These are phyloP conservation scores for Rhizopus arrhizus DNA, from an alignment of 371 early-diverging fungal species.

Conservation along the genomic window DNA sequence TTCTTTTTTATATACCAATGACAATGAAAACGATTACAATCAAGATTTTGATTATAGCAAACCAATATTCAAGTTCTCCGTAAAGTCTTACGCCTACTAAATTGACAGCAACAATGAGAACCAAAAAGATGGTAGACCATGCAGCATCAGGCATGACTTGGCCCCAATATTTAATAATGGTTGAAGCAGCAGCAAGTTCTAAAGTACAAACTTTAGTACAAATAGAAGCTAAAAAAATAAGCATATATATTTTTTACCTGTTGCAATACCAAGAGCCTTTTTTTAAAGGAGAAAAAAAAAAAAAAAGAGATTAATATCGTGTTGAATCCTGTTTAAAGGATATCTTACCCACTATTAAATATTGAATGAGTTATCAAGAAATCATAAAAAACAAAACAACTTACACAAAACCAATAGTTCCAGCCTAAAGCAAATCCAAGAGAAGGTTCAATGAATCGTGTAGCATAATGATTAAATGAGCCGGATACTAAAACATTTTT, in stretches of 20 bases:
- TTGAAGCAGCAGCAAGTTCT: constrained; percentile 78
- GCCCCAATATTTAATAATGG: constrained; percentile 80
- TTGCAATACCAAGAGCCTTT: constrained; percentile 21
- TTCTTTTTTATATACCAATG: constrained; percentile 43
- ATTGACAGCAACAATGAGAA: constrained; percentile 59
- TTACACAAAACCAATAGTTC: constrained; percentile 75
- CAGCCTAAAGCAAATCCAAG: constrained; percentile 83
- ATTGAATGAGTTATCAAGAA: neutral
- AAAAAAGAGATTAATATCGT: constrained; percentile 2
- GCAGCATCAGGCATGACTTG: constrained; percentile 54
- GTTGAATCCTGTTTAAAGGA: neutral
- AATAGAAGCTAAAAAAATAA: neutral
- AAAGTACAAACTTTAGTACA: constrained; percentile 27
- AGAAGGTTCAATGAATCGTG: constrained; percentile 81
- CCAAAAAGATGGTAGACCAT: constrained; percentile 64
- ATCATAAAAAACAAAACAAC: constrained; percentile 30
- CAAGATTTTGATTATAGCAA: constrained; percentile 68
- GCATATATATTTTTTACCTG: constrained; percentile 20
- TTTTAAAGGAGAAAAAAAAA: neutral
- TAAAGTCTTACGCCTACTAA: constrained; percentile 56
- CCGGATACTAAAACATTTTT: constrained; percentile 59
- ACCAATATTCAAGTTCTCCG: constrained; percentile 79
- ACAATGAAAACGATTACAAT: constrained; percentile 72
- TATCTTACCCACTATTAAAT: neutral
- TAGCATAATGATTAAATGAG: constrained; percentile 84